Evolutionary conservation across 352 stramenopile species (phyloP).

Genomic region (Phytopythium ostracodes): DNA sequence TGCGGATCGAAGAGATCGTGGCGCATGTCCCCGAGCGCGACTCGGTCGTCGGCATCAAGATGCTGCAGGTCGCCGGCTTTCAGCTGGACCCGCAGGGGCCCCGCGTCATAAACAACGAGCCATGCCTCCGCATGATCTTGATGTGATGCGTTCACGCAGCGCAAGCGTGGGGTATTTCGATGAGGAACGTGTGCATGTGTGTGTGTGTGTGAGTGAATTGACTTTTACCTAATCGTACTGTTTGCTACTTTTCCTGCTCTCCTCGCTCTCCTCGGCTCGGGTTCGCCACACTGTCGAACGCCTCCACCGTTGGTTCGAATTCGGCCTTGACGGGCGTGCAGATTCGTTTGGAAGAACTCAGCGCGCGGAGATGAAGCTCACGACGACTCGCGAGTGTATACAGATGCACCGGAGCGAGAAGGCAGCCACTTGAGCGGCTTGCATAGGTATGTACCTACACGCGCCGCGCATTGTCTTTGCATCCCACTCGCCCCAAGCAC

Average conservation of each 20-base stretch:
- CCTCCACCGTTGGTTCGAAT: background rate
- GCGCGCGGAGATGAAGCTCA: background rate
- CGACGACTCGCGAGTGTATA: background rate
- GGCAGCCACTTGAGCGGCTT: background rate
- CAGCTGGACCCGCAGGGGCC: slow-evolving; percentile 30
- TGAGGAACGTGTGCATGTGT: background rate
- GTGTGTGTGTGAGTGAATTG: background rate
- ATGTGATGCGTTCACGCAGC: background rate
- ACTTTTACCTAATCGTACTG: background rate
- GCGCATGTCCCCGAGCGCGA: slow-evolving; percentile 39
- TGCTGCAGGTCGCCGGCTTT: slow-evolving; percentile 54
- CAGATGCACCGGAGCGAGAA: background rate
- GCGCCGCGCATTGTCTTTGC: background rate
- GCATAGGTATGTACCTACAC: background rate
- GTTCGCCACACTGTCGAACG: no score
- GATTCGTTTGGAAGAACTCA: slow-evolving; percentile 5
- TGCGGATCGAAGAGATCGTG: slow-evolving; percentile 28
- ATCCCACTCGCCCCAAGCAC: background rate
- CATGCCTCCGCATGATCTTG: slow-evolving; percentile 28
- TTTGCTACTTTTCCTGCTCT: background rate
- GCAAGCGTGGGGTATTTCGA: no score
- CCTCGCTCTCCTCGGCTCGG: background rate
- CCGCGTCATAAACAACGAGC: slow-evolving; percentile 19
- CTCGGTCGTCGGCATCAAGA: slow-evolving; percentile 32
- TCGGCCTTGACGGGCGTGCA: background rate